phyloP scores from a whole-genome alignment of 2,329 filamentous ascomycete genomes.

The Ceratocystis destructans region DNA sequence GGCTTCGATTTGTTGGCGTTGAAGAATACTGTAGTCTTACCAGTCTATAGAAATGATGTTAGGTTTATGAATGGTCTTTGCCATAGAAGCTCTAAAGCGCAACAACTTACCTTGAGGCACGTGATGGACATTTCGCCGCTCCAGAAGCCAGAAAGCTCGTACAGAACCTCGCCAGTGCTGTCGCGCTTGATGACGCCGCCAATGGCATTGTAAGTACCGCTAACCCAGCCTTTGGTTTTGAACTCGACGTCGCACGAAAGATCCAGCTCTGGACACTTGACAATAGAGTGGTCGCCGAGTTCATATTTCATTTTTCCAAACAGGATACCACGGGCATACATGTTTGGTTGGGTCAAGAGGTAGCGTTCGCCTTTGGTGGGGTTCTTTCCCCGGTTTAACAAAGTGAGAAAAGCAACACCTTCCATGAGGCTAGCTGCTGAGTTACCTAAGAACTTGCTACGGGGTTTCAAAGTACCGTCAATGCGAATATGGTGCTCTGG shows the following conservation, averaged over 20 bases:
- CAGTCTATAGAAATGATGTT: conserved; percentile 45
- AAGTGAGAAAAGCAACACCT: conserved; percentile 71
- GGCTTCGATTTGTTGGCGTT: conserved; percentile 68
- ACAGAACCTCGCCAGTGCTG: conserved; percentile 73
- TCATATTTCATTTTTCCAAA: conserved; percentile 99
- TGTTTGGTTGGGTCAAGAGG: conserved; percentile 92
- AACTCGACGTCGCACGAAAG: conserved; percentile 88
- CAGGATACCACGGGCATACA: conserved; percentile 93
- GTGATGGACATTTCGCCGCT: conserved; percentile 91
- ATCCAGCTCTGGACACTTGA: conserved; percentile 77
- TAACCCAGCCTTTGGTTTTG: conserved; percentile 96
- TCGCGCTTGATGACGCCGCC: conserved; percentile 83
- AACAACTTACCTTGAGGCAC: conserved; percentile 50
- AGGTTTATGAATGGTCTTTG: not conserved
- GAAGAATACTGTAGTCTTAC: conserved; percentile 80
- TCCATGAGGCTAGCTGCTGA: conserved; percentile 98
- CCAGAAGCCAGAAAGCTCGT: conserved; percentile 85
- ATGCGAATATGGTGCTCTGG: conserved; percentile 89
- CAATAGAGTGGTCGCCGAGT: conserved; percentile 86
- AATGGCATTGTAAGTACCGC: conserved; percentile 91
- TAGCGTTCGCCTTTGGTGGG: conserved; percentile 66
- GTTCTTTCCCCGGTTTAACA: conserved; percentile 62
- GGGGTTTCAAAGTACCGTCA: conserved; percentile 86
- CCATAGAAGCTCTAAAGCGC: not conserved
- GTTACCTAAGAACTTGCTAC: conserved; percentile 91